Percentiles rank a stretch among this genome's conserved stretches.
These are phyloP conservation scores for Cicer pinnatifidum DNA, from an alignment of 306 rosid species.

Conservation along the genomic window DNA sequence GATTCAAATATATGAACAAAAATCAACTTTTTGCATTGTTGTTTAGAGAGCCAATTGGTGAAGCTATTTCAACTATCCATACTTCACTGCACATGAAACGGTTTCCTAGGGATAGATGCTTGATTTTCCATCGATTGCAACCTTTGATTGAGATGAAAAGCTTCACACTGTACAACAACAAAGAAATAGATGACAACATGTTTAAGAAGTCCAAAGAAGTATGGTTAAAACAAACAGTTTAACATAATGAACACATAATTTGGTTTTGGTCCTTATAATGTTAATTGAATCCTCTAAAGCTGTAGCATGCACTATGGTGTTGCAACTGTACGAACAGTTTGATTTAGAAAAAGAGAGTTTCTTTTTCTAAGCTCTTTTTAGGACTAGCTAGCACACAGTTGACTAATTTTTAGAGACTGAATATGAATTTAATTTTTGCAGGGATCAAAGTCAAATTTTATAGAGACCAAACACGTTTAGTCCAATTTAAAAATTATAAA, in stretches of 20 bases:
- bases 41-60: background rate
- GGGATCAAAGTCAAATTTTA: too few relatives aligned
- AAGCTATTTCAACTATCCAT: background rate
- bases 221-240: slow-evolving; percentile 14
- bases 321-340: too few relatives aligned
- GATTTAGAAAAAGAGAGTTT: too few relatives aligned
- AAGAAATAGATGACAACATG: background rate
- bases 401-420: too few relatives aligned
- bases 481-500: background rate
- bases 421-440: too few relatives aligned
- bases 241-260: background rate
- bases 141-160: slow-evolving; percentile 93
- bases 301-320: too few relatives aligned
- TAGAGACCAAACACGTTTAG: background rate
- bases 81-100: slow-evolving; percentile 65
- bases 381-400: too few relatives aligned
- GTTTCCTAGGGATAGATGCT: slow-evolving; percentile 88
- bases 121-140: slow-evolving; percentile 90
- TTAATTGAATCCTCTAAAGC: too few relatives aligned
- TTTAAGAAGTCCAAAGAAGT: slow-evolving; percentile 1
- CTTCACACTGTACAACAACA: slow-evolving; percentile 67
- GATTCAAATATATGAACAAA: too few relatives aligned
- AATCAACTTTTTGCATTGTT: too few relatives aligned
- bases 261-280: too few relatives aligned
- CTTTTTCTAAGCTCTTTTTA: too few relatives aligned